Base-by-base conservation (phyloP, 2,329 filamentous ascomycete species). In the Orbilia blumenaviensis region DNA sequence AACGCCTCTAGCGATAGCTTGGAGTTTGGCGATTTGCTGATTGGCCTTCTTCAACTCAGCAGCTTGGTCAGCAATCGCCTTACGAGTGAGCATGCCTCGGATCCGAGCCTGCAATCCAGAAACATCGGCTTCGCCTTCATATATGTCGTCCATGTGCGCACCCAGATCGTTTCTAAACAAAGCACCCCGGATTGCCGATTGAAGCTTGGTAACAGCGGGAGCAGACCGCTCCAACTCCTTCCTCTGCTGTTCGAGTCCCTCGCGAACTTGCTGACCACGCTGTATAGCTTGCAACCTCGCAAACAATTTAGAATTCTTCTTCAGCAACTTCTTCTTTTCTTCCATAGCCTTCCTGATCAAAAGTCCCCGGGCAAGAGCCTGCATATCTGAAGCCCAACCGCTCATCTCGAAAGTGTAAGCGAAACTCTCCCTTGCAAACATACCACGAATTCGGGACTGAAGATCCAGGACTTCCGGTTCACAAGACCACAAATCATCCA, bases 401-500 rank as follows among this genome's bases (percentile, higher is more conserved):
- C 73, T 77, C 78, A 80, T 79, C 50, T 80, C 80, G n/a, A 78
- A 78, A 34, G 77, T 77, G 32, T 81, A 81, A 14, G 73, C 71
- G 46, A 79, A 80, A 44, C 77, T 77, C 23, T 75, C 73, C 23
- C 80, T 62, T 8, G 79, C 72, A 67, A 81, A 81, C 79, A 80
- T 80, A n/a, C 93, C 96, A 73, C 95, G 89, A 66, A 98, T 91
- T 41, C 91, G 89, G 6, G 94, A 89, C 82, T 99, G 96, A 8
- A 99, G 85, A 62, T 96, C 91, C 46, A 94, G 84, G 27, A 99
- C 83, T 82, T 87, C 86, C 25, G 90, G 87, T 82, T 99, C 95
- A 10, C 88, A 87, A 77, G 95, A 91, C 95, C 95, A 99, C 2
- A 99, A 87, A 46, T 88, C 84, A 80, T 97, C 91, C 95, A 99